Evolutionary conservation across 768 basidiomycete species (phyloP).

Genomic region (Lentinula lateritia): DNA sequence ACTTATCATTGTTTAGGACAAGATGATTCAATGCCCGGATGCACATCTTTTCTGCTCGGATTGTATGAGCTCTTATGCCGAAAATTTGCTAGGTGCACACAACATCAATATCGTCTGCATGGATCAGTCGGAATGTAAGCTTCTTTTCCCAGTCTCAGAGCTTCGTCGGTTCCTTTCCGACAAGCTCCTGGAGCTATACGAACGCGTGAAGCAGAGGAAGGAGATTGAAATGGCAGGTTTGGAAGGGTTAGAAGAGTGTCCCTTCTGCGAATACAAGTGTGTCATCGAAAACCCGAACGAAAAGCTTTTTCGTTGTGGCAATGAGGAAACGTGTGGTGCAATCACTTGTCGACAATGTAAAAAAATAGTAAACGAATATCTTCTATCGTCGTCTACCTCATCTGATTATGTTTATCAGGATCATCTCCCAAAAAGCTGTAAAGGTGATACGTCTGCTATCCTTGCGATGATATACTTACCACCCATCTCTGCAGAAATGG

Average conservation of each 20-base stretch:
- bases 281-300: constrained; percentile 57
- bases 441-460: constrained; percentile 41
- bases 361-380: constrained; percentile 44
- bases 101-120: constrained; percentile 69
- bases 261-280: constrained; percentile 83
- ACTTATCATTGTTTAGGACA: constrained; percentile 39
- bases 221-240: constrained; percentile 76
- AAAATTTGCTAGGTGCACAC: constrained; percentile 60
- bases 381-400: neutral
- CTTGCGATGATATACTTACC: constrained; percentile 4
- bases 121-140: constrained; percentile 70
- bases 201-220: constrained; percentile 69
- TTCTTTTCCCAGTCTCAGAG: constrained; percentile 63
- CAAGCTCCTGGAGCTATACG: constrained; percentile 66
- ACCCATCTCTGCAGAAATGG: constrained; percentile 46
- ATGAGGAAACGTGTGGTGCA: constrained; percentile 58
- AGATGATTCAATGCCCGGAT: constrained; percentile 87
- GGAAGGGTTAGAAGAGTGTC: constrained; percentile 83
- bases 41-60: constrained; percentile 80
- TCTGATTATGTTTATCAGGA: constrained; percentile 38
- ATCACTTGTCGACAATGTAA: constrained; percentile 81
- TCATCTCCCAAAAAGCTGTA: constrained; percentile 76
- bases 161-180: constrained; percentile 59
- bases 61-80: constrained; percentile 68
- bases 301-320: constrained; percentile 42